These are phyloP conservation scores for Suillus subluteus DNA, from an alignment of 768 basidiomycete species.

Conservation along the genomic window DNA sequence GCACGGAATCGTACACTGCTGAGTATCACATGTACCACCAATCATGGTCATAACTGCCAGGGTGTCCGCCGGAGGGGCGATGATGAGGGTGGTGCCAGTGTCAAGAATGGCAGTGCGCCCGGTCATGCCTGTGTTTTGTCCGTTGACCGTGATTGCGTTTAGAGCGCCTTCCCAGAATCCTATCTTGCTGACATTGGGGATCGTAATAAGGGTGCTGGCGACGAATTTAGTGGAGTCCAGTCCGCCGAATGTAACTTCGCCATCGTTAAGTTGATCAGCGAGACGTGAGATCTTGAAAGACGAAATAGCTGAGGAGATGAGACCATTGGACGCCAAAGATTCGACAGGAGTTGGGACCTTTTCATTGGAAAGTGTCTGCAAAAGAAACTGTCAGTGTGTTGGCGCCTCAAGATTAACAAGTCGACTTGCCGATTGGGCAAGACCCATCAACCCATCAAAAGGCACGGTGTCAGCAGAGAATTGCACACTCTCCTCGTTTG, in stretches of 20 bases:
- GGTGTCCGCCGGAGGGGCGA: conserved; percentile 52
- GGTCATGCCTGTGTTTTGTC: conserved; percentile 49
- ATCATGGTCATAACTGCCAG: conserved; percentile 59
- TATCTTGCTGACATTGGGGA: conserved; percentile 62
- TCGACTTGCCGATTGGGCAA: conserved; percentile 65
- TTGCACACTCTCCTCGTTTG: conserved; percentile 58
- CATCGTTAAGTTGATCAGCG: conserved; percentile 65
- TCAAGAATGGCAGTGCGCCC: conserved; percentile 73
- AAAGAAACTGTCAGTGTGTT: not conserved
- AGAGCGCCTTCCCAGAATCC: conserved; percentile 86
- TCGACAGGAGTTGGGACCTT: conserved; percentile 70
- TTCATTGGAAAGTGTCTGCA: conserved; percentile 66
- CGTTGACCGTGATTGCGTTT: conserved; percentile 62
- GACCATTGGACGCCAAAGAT: conserved; percentile 57
- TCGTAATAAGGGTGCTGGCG: conserved; percentile 53
- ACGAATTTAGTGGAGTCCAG: conserved; percentile 75
- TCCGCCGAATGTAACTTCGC: conserved; percentile 82
- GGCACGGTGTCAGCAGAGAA: conserved; percentile 54
- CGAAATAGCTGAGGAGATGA: conserved; percentile 65
- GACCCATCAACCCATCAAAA: conserved; percentile 80
- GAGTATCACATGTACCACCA: conserved; percentile 52
- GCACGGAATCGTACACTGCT: conserved; percentile 69
- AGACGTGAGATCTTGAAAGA: conserved; percentile 83
- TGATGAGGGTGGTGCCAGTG: conserved; percentile 51
- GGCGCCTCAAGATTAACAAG: conserved; percentile 11